Percentiles rank a stretch among this genome's conserved stretches.
Evolutionary conservation across 1,284 basidiomycete species (phyloP).

Genomic region (Ustilago loliicola): DNA sequence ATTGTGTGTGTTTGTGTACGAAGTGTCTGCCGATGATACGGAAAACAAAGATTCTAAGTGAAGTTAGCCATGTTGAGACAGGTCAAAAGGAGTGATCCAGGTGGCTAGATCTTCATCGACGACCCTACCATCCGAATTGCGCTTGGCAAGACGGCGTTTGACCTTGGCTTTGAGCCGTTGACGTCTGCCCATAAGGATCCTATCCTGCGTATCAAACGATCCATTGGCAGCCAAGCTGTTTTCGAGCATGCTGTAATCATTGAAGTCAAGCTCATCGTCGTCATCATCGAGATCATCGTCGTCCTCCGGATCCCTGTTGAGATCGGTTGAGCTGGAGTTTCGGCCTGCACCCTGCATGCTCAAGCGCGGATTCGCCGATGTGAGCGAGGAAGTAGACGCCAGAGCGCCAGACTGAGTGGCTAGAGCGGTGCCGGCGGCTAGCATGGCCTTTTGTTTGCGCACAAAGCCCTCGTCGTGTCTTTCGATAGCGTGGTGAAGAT

Average conservation of each 20-base stretch:
- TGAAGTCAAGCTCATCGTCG: slow-evolving; percentile 41
- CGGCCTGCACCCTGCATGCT: slow-evolving; percentile 22
- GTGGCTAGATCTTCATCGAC: slow-evolving; percentile 59
- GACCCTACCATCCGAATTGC: slow-evolving; percentile 46
- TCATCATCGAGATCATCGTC: slow-evolving; percentile 20
- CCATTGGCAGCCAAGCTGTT: slow-evolving; percentile 24
- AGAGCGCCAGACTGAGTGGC: slow-evolving; percentile 11
- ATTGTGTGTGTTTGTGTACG: slow-evolving; percentile 2
- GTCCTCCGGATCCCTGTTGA: neutral
- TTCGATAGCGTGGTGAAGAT: slow-evolving; percentile 61
- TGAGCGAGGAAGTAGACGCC: slow-evolving; percentile 10
- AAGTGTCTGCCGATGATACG: neutral
- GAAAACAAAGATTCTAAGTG: neutral
- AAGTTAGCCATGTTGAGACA: slow-evolving; percentile 45
- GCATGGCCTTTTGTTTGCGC: slow-evolving; percentile 44
- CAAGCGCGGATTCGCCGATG: slow-evolving; percentile 10
- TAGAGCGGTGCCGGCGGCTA: slow-evolving; percentile 17
- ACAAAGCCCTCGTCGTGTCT: slow-evolving; percentile 57
- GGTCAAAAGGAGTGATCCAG: slow-evolving; percentile 61
- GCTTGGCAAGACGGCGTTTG: slow-evolving; percentile 53
- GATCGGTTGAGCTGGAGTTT: slow-evolving; percentile 14
- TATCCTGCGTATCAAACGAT: slow-evolving; percentile 48
- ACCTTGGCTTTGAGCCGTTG: slow-evolving; percentile 53
- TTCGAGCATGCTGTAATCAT: slow-evolving; percentile 37
- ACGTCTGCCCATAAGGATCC: slow-evolving; percentile 46